Percentiles rank a stretch among this genome's conserved stretches.
Evolutionary conservation across 176 grass and related monocot genomes (phyloP).

Genomic region (Hordeum vulgare): MorexV3_pseudomolecules_assembly NC_058520.1:238738106-238738605

Average conservation of each 20-base stretch:
- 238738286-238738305: slow-evolving; percentile 98
- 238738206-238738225: background rate
- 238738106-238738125: background rate
- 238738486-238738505: slow-evolving; percentile 92
- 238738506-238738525: background rate
- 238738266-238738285: background rate
- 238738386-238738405: background rate
- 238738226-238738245: background rate
- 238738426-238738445: slow-evolving; percentile 98
- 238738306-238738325: slow-evolving; percentile 97
- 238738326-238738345: slow-evolving; percentile 92
- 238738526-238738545: background rate
- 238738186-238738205: background rate
- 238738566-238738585: background rate
- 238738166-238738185: background rate
- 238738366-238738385: background rate
- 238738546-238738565: background rate
- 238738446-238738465: slow-evolving; percentile 90
- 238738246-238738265: background rate
- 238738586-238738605: background rate
- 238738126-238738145: background rate
- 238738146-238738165: background rate
- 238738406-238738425: slow-evolving; percentile 31
- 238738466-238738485: slow-evolving; percentile 79
- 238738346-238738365: slow-evolving; percentile 19